Evolutionary conservation across 2,329 filamentous ascomycete genomes (phyloP).

Genomic region (Tolypocladium nubicola): DNA sequence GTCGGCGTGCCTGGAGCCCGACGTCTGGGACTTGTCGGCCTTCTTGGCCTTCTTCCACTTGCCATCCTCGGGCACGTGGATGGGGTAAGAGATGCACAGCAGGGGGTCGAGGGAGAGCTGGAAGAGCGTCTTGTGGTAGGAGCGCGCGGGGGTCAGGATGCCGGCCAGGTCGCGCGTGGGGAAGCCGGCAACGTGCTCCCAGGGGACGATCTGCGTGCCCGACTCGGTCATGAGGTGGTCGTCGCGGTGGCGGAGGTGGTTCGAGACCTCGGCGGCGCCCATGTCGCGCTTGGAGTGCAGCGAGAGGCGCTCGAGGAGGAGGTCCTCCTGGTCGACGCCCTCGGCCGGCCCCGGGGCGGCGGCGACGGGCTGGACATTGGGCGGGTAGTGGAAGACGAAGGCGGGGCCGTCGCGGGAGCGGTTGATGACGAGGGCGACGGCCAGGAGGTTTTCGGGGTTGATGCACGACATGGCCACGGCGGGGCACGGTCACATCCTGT

Average conservation of each 20-base stretch:
- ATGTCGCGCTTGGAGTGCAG: constrained; percentile 22
- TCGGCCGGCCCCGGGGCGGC: constrained; percentile 23
- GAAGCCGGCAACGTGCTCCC: constrained; percentile 66
- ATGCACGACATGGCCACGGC: constrained; percentile 34
- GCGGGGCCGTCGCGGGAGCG: constrained; percentile 68
- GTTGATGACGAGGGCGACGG: constrained; percentile 63
- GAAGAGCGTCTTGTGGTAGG: constrained; percentile 73
- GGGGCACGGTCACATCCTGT: background rate
- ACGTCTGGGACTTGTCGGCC: constrained; percentile 30
- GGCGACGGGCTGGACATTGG: constrained; percentile 32
- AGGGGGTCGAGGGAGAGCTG: constrained; percentile 73
- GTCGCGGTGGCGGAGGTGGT: constrained; percentile 40
- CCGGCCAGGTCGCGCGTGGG: constrained; percentile 70
- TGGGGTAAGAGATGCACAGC: constrained; percentile 71
- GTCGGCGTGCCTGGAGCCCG: constrained; percentile 23
- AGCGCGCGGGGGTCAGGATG: constrained; percentile 62
- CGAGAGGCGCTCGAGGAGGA: constrained; percentile 34
- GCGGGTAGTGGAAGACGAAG: constrained; percentile 83
- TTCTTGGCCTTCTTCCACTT: constrained; percentile 60
- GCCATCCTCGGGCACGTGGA: constrained; percentile 71
- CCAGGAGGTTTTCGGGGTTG: constrained; percentile 48
- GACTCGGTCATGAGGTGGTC: constrained; percentile 45
- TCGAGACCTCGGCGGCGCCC: constrained; percentile 23
- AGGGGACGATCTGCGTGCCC: constrained; percentile 49
- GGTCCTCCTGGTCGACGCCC: constrained; percentile 37